phyloP scores from a whole-genome alignment of 1,284 basidiomycete species.

The Cryptococcus neoformans region DNA sequence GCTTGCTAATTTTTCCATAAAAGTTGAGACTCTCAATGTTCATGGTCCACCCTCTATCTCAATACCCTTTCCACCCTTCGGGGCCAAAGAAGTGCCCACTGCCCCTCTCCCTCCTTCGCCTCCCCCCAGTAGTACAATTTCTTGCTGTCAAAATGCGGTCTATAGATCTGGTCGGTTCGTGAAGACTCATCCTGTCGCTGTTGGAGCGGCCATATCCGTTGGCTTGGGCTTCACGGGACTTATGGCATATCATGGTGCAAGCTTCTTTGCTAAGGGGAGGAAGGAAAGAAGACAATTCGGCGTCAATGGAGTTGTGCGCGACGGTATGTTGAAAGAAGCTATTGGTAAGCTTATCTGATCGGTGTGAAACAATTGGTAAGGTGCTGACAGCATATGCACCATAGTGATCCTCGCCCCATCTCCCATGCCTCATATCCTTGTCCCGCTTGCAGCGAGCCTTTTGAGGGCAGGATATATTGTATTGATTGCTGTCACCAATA shows the following conservation, averaged over 20 bases:
- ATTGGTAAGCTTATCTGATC: conserved; percentile 28
- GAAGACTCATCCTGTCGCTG: conserved; percentile 31
- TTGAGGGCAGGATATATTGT: conserved; percentile 48
- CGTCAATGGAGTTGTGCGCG: conserved; percentile 31
- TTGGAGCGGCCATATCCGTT: conserved; percentile 29
- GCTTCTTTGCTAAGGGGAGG: conserved; percentile 3
- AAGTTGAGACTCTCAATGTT: conserved; percentile 46
- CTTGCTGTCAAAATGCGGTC: conserved; percentile 11
- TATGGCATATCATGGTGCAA: conserved; percentile 11
- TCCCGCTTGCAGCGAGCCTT: conserved; percentile 39
- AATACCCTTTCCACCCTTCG: conserved; percentile 46
- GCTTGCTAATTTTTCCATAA: not conserved
- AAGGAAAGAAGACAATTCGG: conserved; percentile 22
- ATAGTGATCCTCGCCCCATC: conserved; percentile 44
- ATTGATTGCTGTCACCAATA: conserved; percentile 43
- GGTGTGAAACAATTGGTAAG: not conserved
- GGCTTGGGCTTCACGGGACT: conserved; percentile 30
- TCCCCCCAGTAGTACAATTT: conserved; percentile 8
- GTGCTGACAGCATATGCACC: not conserved
- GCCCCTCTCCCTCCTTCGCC: conserved; percentile 34
- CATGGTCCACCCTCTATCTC: conserved; percentile 45
- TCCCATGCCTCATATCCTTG: conserved; percentile 38
- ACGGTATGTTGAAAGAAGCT: conserved; percentile 48
- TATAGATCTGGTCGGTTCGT: conserved; percentile 15
- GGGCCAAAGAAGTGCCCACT: conserved; percentile 25